Evolutionary conservation across 257 asterid genomes (phyloP).

Genomic region (Eustoma russellianum): DNA sequence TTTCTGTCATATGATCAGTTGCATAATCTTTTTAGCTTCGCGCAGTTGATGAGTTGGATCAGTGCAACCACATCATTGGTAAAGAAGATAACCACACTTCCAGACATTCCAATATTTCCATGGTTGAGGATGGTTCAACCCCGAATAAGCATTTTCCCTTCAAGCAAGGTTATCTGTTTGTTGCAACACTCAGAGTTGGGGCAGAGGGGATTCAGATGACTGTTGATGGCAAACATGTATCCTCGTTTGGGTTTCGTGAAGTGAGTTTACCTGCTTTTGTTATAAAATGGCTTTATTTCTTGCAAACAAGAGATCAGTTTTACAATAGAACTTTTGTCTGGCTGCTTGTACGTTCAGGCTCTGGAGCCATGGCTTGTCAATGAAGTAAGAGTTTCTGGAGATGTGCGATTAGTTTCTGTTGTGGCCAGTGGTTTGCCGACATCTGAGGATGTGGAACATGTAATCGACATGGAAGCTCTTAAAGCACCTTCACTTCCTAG

Average conservation of each 20-base stretch:
- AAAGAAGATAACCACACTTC: constrained; percentile 45
- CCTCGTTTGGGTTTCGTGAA: constrained; percentile 88
- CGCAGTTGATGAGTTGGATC: constrained; percentile 90
- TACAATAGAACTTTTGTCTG: constrained; percentile 10
- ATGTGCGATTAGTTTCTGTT: constrained; percentile 63
- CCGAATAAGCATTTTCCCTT: constrained; percentile 75
- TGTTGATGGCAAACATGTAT: constrained; percentile 92
- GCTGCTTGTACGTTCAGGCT: constrained; percentile 34
- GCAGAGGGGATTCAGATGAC: constrained; percentile 97
- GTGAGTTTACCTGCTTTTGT: constrained; percentile 29
- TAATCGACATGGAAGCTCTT: constrained; percentile 64
- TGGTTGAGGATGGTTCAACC: constrained; percentile 48
- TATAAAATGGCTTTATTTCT: not conserved
- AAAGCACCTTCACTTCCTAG: constrained; percentile 59
- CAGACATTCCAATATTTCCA: constrained; percentile 33
- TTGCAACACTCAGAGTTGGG: constrained; percentile 83
- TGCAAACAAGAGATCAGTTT: constrained; percentile 4
- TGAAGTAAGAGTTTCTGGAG: constrained; percentile 83
- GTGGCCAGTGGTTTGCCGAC: constrained; percentile 95
- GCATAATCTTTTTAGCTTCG: constrained; percentile 15
- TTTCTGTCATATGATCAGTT: not conserved
- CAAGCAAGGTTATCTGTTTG: constrained; percentile 76
- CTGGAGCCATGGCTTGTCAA: constrained; percentile 97
- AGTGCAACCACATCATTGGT: constrained; percentile 74
- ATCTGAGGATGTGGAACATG: constrained; percentile 82